Percentiles rank a stretch among this genome's conserved stretches.
phyloP scores from a whole-genome alignment of 73 alveolate species.

The Tetrahymena malaccensis region DNA sequence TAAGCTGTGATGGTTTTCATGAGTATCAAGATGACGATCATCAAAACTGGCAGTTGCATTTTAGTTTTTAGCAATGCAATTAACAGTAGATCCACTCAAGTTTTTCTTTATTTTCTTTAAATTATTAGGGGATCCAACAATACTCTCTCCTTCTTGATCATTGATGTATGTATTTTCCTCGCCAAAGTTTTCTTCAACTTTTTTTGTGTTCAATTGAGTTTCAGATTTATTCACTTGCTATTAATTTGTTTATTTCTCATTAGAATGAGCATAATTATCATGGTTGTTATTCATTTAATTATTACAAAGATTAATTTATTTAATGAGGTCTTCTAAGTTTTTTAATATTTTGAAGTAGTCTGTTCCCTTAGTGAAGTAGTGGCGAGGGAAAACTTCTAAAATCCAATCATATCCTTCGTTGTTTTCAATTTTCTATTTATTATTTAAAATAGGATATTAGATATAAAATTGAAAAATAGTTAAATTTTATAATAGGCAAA shows the following conservation, averaged over 20 bases:
- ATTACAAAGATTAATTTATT: background rate
- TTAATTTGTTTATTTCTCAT: background rate
- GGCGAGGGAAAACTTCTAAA: background rate
- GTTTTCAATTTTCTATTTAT: background rate
- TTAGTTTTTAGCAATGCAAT: background rate
- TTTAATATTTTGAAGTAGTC: background rate
- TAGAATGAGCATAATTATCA: background rate
- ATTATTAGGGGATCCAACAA: background rate
- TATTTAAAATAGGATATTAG: background rate
- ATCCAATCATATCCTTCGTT: background rate
- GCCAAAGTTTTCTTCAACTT: background rate
- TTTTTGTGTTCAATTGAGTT: background rate
- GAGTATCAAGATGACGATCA: background rate
- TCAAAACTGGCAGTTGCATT: background rate
- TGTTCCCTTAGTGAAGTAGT: background rate
- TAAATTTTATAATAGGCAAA: background rate
- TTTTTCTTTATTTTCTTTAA: background rate
- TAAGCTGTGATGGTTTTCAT: background rate
- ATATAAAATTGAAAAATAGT: background rate
- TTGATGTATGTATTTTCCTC: background rate
- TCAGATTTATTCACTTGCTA: background rate
- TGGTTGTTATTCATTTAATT: background rate
- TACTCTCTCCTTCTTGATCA: background rate
- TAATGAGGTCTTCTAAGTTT: background rate
- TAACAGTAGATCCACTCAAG: background rate